A percentile compares a stretch with the other conserved stretches of the same genome.
These are phyloP conservation scores for Coemansia sp. DNA, from an alignment of 192 early-diverging fungal genomes.

Conservation along the genomic window DNA sequence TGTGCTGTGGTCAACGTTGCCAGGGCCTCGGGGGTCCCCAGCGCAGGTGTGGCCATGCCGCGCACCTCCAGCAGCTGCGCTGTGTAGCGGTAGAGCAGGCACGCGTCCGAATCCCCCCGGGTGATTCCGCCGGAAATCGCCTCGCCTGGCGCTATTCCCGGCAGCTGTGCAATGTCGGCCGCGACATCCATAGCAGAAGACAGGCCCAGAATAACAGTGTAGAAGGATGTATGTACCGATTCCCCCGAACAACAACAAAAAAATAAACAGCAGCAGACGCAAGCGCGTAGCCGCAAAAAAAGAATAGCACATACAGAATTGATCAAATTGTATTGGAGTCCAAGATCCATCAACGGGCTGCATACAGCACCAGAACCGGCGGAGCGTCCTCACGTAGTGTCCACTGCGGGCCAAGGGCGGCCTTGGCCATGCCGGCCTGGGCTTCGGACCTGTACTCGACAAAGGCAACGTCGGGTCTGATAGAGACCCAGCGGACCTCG, in stretches of 20 bases:
- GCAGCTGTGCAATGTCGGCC: conserved; percentile 19
- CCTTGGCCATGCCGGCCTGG: conserved; percentile 75
- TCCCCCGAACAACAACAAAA: not conserved
- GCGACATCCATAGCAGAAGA: conserved; percentile 24
- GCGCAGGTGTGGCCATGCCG: conserved; percentile 3
- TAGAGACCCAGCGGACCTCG: conserved; percentile 90
- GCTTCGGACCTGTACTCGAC: conserved; percentile 90
- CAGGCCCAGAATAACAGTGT: not conserved
- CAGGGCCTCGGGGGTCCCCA: conserved; percentile 14
- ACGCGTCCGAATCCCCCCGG: not conserved
- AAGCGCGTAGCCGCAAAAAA: not conserved
- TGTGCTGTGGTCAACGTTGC: conserved; percentile 33
- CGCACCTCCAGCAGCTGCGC: conserved; percentile 32
- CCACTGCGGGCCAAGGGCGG: conserved; percentile 32
- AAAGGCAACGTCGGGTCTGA: conserved; percentile 91
- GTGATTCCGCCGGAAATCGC: conserved; percentile 4
- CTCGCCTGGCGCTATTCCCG: conserved; percentile 7
- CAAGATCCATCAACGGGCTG: too few species aligned
- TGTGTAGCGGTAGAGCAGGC: conserved; percentile 31
- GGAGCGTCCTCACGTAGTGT: not conserved
- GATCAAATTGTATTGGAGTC: conserved; percentile 31
- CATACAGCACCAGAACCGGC: too few species aligned
- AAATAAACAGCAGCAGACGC: not conserved
- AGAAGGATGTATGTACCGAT: not conserved
- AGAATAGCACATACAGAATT: conserved; percentile 1